Base-by-base conservation (phyloP, 257 asterid species). In the Sherardia arvensis region DNA sequence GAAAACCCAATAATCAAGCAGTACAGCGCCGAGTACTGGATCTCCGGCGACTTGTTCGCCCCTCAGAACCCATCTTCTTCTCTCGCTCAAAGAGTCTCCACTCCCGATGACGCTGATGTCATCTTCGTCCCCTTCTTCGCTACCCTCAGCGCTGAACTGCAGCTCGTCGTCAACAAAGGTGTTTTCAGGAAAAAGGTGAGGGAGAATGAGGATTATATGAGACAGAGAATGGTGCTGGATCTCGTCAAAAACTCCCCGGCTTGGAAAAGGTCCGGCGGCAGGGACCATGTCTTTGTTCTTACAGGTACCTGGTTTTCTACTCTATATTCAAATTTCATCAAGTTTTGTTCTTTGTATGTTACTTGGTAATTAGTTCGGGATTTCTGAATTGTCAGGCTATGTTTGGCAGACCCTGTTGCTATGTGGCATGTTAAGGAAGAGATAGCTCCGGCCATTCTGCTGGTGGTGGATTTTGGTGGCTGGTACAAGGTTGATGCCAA, bases 321-420 rank as follows among this genome's bases (percentile, higher is more conserved):
- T n/a, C n/a, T n/a, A n/a, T n/a, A n/a, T n/a, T n/a, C n/a, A n/a
- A n/a, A n/a, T n/a, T n/a, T n/a, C n/a, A n/a, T n/a, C n/a, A n/a
- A n/a, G n/a, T n/a, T n/a, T n/a, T n/a, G n/a, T n/a, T n/a, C n/a
- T n/a, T n/a, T n/a, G n/a, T n/a, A n/a, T n/a, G n/a, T n/a, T n/a
- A 36, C 30, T 36, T 20, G 20, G 2, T 8, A 5, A 6, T 56
- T 27, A 23, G 48, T 59, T n/a, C n/a, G n/a, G n/a, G n/a, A n/a
- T n/a, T n/a, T 85, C 77, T 87, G 84, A 79, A 77, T 73, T 83
- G 92, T 76, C 96, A 87, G 95, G 96, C 79, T 84, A 65, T 84
- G 79, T 83, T 86, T 91, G 98, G 93, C 98, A 91, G 96, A 91
- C 94, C 98, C 98, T 69, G 92, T 88, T 73, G 90, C 98, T 30